Conservation (phyloP, 2,329 filamentous ascomycete species). For the Grosmannia clavigera region DNA sequence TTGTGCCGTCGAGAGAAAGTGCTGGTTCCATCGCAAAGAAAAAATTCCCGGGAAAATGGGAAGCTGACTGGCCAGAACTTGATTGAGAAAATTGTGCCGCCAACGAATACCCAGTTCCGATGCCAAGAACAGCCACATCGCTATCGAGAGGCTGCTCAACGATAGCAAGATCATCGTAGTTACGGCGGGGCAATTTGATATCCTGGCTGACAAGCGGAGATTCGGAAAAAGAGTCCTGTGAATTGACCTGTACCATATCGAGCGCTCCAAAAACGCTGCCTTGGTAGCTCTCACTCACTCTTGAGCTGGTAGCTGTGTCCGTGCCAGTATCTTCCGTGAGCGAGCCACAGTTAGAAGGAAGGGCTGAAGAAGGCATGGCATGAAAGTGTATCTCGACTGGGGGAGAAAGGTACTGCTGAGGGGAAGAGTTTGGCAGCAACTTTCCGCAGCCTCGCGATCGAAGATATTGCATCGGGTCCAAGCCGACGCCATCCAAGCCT, state of each 20-base stretch:
- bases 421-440: not conserved
- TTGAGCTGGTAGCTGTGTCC: slow-evolving; percentile 20
- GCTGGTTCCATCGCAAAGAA: not conserved
- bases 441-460: not conserved
- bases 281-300: slow-evolving; percentile 19
- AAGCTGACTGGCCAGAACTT: not conserved
- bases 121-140: slow-evolving; percentile 3
- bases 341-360: slow-evolving; percentile 21
- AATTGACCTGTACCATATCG: slow-evolving; percentile 20
- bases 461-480: slow-evolving; percentile 9
- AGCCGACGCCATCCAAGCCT: slow-evolving; percentile 5
- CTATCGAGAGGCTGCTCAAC: slow-evolving; percentile 10
- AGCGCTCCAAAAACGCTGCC: slow-evolving; percentile 16
- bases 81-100: not conserved
- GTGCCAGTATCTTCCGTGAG: slow-evolving; percentile 22
- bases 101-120: slow-evolving; percentile 1
- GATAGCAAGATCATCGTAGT: not conserved
- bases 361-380: slow-evolving; percentile 5
- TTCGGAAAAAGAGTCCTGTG: slow-evolving; percentile 18
- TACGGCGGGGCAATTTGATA: not conserved
- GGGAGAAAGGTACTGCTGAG: not conserved
- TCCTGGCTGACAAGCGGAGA: not conserved
- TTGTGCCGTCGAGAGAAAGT: not conserved
- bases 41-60: not conserved
- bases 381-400: slow-evolving; percentile 4